Conservation (phyloP, 2,329 filamentous ascomycete genomes). For the Emmonsiellopsis sp. region DNA sequence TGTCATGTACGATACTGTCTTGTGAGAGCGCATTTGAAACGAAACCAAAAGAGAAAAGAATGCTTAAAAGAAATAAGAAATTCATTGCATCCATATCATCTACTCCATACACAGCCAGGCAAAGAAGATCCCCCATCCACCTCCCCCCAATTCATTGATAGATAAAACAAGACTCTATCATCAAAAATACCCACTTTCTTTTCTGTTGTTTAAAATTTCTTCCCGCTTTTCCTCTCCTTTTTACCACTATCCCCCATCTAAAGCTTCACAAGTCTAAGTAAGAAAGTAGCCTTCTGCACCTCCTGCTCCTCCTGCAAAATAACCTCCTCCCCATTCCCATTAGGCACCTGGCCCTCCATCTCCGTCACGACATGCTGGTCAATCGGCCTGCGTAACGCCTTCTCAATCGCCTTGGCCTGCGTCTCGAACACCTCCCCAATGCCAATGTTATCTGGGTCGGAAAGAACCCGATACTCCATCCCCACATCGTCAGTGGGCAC, state of each 20-base stretch:
- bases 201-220: conserved; percentile 1
- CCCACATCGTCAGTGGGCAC: conserved; percentile 87
- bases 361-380: conserved; percentile 57
- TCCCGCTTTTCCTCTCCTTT: conserved; percentile 1
- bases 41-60: background rate
- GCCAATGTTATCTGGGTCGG: conserved; percentile 68
- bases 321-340: conserved; percentile 46
- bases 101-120: background rate
- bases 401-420: conserved; percentile 61
- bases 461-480: conserved; percentile 81
- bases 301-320: conserved; percentile 80
- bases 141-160: too few species aligned
- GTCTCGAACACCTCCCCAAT: conserved; percentile 59
- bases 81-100: background rate
- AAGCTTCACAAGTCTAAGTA: conserved; percentile 66
- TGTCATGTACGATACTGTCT: background rate
- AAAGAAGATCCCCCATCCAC: background rate
- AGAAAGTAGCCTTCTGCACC: conserved; percentile 70
- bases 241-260: conserved; percentile 30
- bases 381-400: conserved; percentile 65
- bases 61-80: background rate
- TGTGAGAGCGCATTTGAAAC: background rate
- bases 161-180: background rate
- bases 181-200: background rate
- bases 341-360: conserved; percentile 48